Base-by-base conservation (phyloP, 352 stramenopile genomes). In the Phytophthora tentaculata region DNA sequence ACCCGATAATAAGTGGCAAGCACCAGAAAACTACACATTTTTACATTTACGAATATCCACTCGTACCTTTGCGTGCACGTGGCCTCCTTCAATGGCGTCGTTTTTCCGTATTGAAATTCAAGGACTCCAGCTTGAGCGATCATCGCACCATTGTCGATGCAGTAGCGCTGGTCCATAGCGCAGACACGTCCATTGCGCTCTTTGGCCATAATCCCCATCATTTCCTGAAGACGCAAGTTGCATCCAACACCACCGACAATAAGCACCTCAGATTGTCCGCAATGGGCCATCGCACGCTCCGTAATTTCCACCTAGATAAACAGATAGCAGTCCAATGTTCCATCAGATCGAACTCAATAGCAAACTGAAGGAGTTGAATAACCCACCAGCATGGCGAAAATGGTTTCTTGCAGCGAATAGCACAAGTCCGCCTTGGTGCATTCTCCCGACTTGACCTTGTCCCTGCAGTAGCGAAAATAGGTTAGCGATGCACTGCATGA, bases 121-220 rank as follows among this genome's bases (percentile, higher is more conserved):
- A 99, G 92, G 16, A 99, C 97, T 20, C 98, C 98, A 17, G 98
- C 98, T 81, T 99, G 97, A 23, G 98, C 98, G 76, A 99, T 99
- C 98, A 99, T 99, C 7, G 97, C 97, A 8, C 98, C 98, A 76
- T 99, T 99, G 82, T 99, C 98, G 69, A 99, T 99, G 71, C 98
- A 99, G 86, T 99, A 99, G 61, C 94, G 91, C 50, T 99, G 92
- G 80, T 99, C 98, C 97, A 99, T 99, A 9, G 92, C 96, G 61
- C 96, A 99, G 4, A 99, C 81, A 6, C 79, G 87, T 16, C 96
- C 98, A 51, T 96, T 95, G 47, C 98, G 84, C 41, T 99, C 96
- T 59, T 89, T 79, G 9, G 96, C 95, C 98, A 99, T 99, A 29
- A 94, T 86, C 55, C 84, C 83, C 98, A 99, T 99, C 98, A 99